Base-by-base conservation (phyloP, 31 red algal genomes). In the Odonthalia washingtoniensis region DNA sequence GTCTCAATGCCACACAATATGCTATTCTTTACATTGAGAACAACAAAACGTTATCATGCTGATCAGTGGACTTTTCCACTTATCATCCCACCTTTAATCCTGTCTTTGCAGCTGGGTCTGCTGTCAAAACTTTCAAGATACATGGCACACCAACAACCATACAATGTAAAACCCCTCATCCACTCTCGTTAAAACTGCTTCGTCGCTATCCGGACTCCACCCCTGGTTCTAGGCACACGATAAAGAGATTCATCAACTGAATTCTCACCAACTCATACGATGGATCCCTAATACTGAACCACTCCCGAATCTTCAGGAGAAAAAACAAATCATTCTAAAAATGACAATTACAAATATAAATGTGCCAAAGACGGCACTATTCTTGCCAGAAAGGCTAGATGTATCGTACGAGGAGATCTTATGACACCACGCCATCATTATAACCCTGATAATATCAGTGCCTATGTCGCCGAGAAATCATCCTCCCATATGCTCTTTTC, bases 301-400 rank as follows among this genome's bases (percentile, higher is more conserved):
- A 40, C 2, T 34, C 17, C n/a, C n/a, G n/a, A n/a, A n/a, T n/a
- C n/a, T n/a, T n/a, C 37, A 46, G 1, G 31, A n/a, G 1, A 77
- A 41, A 46, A 16, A 46, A 1, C 74, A 34, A 3, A 65, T 81
- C 33, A 34, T 49, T 27, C 45, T 81, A 4, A 81, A 35, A 40
- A 84, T 84, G 80, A 84, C 80, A 36, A n/a, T n/a, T 45, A 84
- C 35, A 28, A 84, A 84, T 12, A 3, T 44, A 9, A 69, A 72
- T 38, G 0, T 34, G 4, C 24, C 27, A 24, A 40, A 40, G 9
- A 2, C 6, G 2, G n/a, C n/a, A n/a, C n/a, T n/a, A 41, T 72
- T 72, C 18, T 45, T 21, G 80, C 14, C 14, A 3, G 37, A 0
- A 45, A 84, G 6, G 62, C 80, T n/a, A 41, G 83, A 63, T 87